Evolutionary conservation across 805 yeast species (phyloP), one percentile per base, ranked within the genome.

Genomic region (Saccharomycopsis sp.): DNA sequence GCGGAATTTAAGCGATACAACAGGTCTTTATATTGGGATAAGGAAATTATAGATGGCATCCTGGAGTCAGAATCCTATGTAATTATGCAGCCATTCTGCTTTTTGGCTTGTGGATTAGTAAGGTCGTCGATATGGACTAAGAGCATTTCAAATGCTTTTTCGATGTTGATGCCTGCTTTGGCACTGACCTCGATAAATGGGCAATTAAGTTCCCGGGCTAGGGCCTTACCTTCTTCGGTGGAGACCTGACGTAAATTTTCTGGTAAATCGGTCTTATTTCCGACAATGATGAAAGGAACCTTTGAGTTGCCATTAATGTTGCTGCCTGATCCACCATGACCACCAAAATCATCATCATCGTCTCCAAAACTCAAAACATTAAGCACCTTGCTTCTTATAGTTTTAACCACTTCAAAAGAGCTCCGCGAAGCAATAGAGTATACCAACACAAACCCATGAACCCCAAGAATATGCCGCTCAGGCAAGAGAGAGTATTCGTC

Each of bases 171-270:
- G 66, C 89, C 83, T 61, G 86, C 82, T 66, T 91, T 85, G 17
- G 96, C 96, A 49, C 89, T 82, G 8, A 96, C 87, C 73, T 89
- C 96, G 67, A 89, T 78, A 70, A 87, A 90, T 19, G 87, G 89
- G 64, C 87, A 81, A 56, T 77, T 75, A 67, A 89, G 81, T 63
- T 81, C 78, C 58, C 78, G 77, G 34, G 96, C 96, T 60, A 89
- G 75, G 53, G 73, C 73, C 56, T 71, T 65, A 25, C 85, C 89
- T 69, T 87, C 92, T 20, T 75, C 80, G 50, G 73, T 75, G 14
- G 82, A 73, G 15, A 86, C 87, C 66, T 82, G 84, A 62, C 93
- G 80, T 56, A 68, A 70, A 62, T 80, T 79, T 44, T 44, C 54
- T 9, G 23, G 9, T 55, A 88, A 74, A 69, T 88, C 96, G 54